A percentile compares a stretch with the other conserved stretches of the same genome.
phyloP scores from a whole-genome alignment of 176 grass and related monocot species.

The Phoenix dactylifera region DNA sequence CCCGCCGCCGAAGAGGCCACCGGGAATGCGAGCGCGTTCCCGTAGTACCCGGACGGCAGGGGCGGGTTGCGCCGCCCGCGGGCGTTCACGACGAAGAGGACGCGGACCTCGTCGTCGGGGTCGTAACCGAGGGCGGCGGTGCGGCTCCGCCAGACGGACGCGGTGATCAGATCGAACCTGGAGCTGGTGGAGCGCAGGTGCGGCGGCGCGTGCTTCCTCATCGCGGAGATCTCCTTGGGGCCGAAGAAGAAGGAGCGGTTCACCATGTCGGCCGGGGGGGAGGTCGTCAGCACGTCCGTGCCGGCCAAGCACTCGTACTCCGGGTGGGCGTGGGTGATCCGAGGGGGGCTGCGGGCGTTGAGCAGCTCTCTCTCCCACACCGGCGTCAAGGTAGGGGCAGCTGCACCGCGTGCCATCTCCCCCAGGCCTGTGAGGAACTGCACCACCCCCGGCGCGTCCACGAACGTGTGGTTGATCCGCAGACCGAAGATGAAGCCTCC shows the following conservation, averaged over 20 bases:
- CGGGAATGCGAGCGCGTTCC: slow-evolving; percentile 62
- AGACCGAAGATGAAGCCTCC: slow-evolving; percentile 63
- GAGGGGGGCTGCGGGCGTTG: slow-evolving; percentile 20
- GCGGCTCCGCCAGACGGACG: slow-evolving; percentile 58
- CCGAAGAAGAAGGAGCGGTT: slow-evolving; percentile 45
- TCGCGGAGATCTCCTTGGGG: slow-evolving; percentile 24
- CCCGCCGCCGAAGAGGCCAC: slow-evolving; percentile 36
- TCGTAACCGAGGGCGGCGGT: slow-evolving; percentile 36
- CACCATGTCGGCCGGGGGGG: not conserved
- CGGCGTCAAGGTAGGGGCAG: slow-evolving; percentile 20
- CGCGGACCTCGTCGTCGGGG: slow-evolving; percentile 40
- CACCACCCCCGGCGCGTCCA: slow-evolving; percentile 47
- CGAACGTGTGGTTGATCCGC: slow-evolving; percentile 44
- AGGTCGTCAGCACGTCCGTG: slow-evolving; percentile 13
- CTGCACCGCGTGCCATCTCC: slow-evolving; percentile 44
- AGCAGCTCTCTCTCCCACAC: slow-evolving; percentile 57
- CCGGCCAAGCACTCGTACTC: slow-evolving; percentile 42
- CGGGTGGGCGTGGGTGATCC: slow-evolving; percentile 29
- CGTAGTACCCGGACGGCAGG: slow-evolving; percentile 55
- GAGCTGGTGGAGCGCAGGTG: slow-evolving; percentile 25
- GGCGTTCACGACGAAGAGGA: slow-evolving; percentile 58
- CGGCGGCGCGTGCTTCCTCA: slow-evolving; percentile 27
- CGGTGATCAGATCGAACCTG: slow-evolving; percentile 53
- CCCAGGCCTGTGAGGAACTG: slow-evolving; percentile 55
- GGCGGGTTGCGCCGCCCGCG: slow-evolving; percentile 26